Conservation (phyloP, 164 flowering plant genomes). For the Dillenia suffruticosa region DNA sequence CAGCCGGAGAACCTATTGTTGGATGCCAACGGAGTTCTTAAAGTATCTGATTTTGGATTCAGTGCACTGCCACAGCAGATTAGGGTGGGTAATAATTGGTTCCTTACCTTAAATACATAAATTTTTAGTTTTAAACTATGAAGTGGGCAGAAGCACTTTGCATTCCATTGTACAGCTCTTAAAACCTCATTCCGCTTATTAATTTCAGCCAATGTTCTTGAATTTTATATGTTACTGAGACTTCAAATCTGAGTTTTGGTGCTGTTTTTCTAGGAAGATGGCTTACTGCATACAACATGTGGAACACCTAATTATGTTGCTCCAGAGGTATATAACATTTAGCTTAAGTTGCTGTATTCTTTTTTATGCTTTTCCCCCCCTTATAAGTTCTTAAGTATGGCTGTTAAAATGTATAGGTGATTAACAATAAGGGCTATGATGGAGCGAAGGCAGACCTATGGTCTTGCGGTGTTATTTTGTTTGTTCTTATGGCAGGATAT, state of each 20-base stretch:
- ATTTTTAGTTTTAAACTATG: no score
- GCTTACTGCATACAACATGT: constrained; percentile 91
- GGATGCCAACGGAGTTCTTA: constrained; percentile 84
- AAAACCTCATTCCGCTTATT: no score
- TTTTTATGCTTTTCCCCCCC: neutral
- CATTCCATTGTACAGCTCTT: no score
- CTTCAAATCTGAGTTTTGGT: constrained; percentile 1
- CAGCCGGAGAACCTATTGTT: constrained; percentile 97
- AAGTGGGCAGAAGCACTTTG: no score
- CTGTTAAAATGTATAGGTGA: constrained; percentile 38
- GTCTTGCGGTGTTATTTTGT: constrained; percentile 98
- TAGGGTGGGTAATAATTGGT: constrained; percentile 53
- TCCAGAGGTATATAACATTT: constrained; percentile 66
- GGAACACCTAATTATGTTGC: constrained; percentile 99
- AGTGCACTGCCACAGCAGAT: constrained; percentile 98
- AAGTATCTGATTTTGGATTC: constrained; percentile 97
- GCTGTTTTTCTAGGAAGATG: constrained; percentile 66
- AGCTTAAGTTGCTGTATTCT: constrained; percentile 6
- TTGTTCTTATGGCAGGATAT: constrained; percentile 93
- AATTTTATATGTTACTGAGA: neutral
- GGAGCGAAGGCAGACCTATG: constrained; percentile 97
- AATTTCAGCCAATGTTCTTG: no score
- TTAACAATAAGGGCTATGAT: constrained; percentile 91
- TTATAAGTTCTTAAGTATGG: constrained; percentile 7
- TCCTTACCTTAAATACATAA: neutral